Percentiles rank a stretch among this genome's conserved stretches.
Conservation (phyloP, 129 eudicot species). For the Calendula officinalis region DNA sequence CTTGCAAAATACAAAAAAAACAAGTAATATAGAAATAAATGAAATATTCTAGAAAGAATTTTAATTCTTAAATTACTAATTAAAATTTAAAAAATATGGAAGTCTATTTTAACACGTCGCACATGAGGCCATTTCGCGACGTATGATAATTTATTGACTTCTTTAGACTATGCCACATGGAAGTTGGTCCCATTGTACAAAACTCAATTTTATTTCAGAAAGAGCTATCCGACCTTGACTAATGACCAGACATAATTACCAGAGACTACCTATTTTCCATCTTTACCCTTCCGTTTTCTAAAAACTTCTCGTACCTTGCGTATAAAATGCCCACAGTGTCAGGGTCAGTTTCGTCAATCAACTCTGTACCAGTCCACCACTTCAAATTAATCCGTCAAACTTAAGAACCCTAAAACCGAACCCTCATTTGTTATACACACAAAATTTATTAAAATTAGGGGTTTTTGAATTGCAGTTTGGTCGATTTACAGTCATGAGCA, state of each 20-base stretch:
- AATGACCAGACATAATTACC: neutral
- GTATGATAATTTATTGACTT: too few species aligned
- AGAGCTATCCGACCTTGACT: neutral
- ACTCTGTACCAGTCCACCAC: constrained; percentile 4
- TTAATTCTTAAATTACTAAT: too few species aligned
- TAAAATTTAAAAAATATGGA: too few species aligned
- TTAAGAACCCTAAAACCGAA: constrained; percentile 35
- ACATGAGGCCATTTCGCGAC: too few species aligned
- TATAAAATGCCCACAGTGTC: neutral
- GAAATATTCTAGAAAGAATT: too few species aligned
- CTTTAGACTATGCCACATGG: too few species aligned
- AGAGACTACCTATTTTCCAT: neutral
- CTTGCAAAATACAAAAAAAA: too few species aligned
- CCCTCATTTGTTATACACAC: neutral
- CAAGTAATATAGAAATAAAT: too few species aligned
- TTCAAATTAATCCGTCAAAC: constrained; percentile 20
- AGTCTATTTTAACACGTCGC: too few species aligned
- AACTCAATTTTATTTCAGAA: neutral
- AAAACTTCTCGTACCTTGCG: neutral
- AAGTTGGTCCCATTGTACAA: too few species aligned
- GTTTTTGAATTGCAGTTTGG: constrained; percentile 20
- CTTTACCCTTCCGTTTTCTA: constrained; percentile 3
- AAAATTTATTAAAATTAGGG: constrained; percentile 20
- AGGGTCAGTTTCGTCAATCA: constrained; percentile 24
- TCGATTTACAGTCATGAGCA: constrained; percentile 45